Evolutionary conservation across 75 land plant genomes (phyloP).

Genomic region (Adiantum capillusveneris): DNA sequence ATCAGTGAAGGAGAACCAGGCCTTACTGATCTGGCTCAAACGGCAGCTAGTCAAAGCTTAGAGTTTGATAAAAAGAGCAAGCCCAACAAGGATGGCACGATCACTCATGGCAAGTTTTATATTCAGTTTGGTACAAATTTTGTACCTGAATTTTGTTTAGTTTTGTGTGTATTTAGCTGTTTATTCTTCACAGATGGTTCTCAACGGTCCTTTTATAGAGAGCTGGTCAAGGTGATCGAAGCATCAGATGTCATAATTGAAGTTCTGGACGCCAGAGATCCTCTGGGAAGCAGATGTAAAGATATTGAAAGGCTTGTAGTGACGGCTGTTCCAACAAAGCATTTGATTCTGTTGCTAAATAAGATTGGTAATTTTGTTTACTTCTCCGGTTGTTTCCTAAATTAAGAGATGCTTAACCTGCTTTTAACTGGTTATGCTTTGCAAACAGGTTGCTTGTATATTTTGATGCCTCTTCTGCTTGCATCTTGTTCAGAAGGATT

Average conservation of each 20-base stretch:
- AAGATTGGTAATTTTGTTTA: constrained; percentile 76
- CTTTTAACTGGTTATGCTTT: too few relatives aligned
- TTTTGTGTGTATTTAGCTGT: neutral
- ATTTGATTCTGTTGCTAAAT: constrained; percentile 71
- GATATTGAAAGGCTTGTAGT: constrained; percentile 85
- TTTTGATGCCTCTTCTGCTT: too few relatives aligned
- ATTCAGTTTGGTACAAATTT: too few relatives aligned
- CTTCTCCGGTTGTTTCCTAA: too few relatives aligned
- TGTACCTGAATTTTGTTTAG: too few relatives aligned
- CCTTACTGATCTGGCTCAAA: constrained; percentile 23
- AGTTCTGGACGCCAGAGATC: constrained; percentile 94
- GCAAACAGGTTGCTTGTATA: too few relatives aligned
- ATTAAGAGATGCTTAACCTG: too few relatives aligned
- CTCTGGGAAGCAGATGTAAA: constrained; percentile 78
- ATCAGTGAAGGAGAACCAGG: constrained; percentile 35
- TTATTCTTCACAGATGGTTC: constrained; percentile 47
- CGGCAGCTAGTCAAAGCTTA: constrained; percentile 19
- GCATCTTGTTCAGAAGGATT: too few relatives aligned
- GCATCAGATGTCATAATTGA: constrained; percentile 93
- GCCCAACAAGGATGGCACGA: constrained; percentile 3
- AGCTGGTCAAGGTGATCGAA: constrained; percentile 82
- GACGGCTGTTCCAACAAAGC: constrained; percentile 60
- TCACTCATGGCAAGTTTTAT: constrained; percentile 11
- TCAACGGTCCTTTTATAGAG: constrained; percentile 78
- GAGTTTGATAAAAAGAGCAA: constrained; percentile 24